Percentiles rank a stretch among this genome's conserved stretches.
Evolutionary conservation across 371 early-diverging fungal species (phyloP).

Genomic region (Circinella umbellata): DNA sequence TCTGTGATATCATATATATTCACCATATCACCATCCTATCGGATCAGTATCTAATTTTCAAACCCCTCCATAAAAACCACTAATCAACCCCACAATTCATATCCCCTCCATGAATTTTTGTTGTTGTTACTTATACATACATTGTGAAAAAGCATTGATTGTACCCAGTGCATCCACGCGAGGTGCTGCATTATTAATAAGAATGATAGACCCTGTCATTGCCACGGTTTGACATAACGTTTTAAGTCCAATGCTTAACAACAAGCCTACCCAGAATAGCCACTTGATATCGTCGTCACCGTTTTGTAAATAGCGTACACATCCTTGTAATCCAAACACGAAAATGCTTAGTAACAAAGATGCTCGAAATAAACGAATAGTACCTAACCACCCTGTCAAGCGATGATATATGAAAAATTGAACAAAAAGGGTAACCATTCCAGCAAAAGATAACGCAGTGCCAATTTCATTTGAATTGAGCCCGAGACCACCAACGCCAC

Average conservation of each 20-base stretch:
- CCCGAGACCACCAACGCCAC: slow-evolving; percentile 59
- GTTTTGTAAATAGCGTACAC: slow-evolving; percentile 34
- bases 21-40: too few relatives aligned
- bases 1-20: neutral
- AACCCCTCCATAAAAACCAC: too few relatives aligned
- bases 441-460: slow-evolving; percentile 52
- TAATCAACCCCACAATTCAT: too few relatives aligned
- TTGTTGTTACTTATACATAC: slow-evolving; percentile 21
- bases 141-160: slow-evolving; percentile 47
- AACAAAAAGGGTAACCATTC: slow-evolving; percentile 50
- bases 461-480: slow-evolving; percentile 60
- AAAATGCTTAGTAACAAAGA: slow-evolving; percentile 45
- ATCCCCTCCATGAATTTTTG: too few relatives aligned
- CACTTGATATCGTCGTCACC: neutral
- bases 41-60: too few relatives aligned
- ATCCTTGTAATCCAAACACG: slow-evolving; percentile 44
- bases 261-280: slow-evolving; percentile 19
- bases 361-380: slow-evolving; percentile 51
- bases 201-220: slow-evolving; percentile 36
- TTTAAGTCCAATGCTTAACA: slow-evolving; percentile 33
- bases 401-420: slow-evolving; percentile 59
- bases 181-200: slow-evolving; percentile 43
- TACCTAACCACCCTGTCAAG: slow-evolving; percentile 47
- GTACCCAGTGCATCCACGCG: slow-evolving; percentile 36
- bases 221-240: slow-evolving; percentile 39